phyloP scores from a whole-genome alignment of 495 filamentous ascomycete species.

The Durotheca rogersii region DNA sequence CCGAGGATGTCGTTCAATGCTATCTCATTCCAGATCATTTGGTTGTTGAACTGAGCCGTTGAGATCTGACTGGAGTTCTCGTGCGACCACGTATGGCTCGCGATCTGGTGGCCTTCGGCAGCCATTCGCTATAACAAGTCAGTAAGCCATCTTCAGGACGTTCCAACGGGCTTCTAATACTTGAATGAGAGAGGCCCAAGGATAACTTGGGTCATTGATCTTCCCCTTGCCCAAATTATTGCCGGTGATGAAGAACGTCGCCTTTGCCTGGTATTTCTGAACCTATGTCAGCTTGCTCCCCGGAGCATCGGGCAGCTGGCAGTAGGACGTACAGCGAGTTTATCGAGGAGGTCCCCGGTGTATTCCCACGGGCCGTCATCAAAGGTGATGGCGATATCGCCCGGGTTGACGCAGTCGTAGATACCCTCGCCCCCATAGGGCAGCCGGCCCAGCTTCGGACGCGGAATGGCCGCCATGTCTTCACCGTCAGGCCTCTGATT shows the following conservation, averaged over 20 bases:
- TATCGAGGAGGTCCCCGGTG: constrained; percentile 67
- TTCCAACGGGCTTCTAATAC: constrained; percentile 30
- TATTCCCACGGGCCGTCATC: constrained; percentile 76
- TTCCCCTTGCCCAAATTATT: constrained; percentile 71
- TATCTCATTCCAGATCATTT: constrained; percentile 78
- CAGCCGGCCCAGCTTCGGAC: constrained; percentile 58
- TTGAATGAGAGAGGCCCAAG: constrained; percentile 61
- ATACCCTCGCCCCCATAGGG: constrained; percentile 64
- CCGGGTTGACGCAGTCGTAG: constrained; percentile 62
- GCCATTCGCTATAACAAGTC: constrained; percentile 58
- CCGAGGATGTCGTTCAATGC: constrained; percentile 78
- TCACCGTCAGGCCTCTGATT: constrained; percentile 62
- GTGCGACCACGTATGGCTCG: constrained; percentile 85
- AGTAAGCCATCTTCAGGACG: constrained; percentile 16
- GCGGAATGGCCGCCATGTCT: constrained; percentile 59
- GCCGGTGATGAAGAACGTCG: constrained; percentile 79
- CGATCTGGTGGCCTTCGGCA: constrained; percentile 74
- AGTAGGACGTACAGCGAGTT: constrained; percentile 49
- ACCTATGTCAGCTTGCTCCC: constrained; percentile 15
- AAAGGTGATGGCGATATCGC: constrained; percentile 72
- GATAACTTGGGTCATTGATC: constrained; percentile 61
- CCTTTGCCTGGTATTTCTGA: constrained; percentile 62
- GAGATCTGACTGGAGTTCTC: constrained; percentile 63
- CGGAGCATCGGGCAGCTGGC: not conserved
- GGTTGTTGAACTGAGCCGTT: constrained; percentile 57